Base-by-base conservation (phyloP, 2,329 filamentous ascomycete species). In the Aspergillus pseudoglaucus region DNA sequence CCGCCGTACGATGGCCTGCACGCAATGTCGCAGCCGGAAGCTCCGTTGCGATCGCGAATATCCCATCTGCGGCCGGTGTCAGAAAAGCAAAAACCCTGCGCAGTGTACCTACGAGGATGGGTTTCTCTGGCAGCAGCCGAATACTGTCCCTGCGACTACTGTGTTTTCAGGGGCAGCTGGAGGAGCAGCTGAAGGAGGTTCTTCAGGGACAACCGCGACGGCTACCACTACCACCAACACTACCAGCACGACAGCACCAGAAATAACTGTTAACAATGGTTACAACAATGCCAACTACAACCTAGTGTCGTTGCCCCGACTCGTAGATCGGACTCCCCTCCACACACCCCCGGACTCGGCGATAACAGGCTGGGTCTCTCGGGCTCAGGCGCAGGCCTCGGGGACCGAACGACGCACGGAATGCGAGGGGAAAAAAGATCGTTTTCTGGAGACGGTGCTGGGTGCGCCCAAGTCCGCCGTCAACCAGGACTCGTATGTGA, bases 31-130 rank as follows among this genome's bases (percentile, higher is more conserved):
- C 47, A 66, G 60, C 47, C 59, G 69, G 41, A 73, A 73, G 52
- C 56, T 72, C 30, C 69, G 66, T 49, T 73, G 70, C 48, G 70
- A 72, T 51, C 65, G 69, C 32, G 64, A 66, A 30, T 71, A 68
- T 59, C 69, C 69, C 8, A 59, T 61, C 3, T 72, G 69, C 48
- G 58, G 62, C 17, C 63, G 69, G 15, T 72, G 69, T 48, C 50
- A 60, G 35, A 71, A 71, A 50, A 63, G 64, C 53, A 63, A 62
- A 41, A 61, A 59, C 3, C 63, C 64, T 23, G 56, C 49, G 39
- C 60, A 63, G 45, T 71, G 68, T 49, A 66, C 63, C n/a, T 71
- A 71, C 49, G 67, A 70, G 51, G 65, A 66, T 55, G 65, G 66
- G 12, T 68, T 69, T 47, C 45, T 68, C 32, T 67, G 65, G 65